Evolutionary conservation across 2,329 filamentous ascomycete species (phyloP).

Genomic region (Cladosporium sp.): DNA sequence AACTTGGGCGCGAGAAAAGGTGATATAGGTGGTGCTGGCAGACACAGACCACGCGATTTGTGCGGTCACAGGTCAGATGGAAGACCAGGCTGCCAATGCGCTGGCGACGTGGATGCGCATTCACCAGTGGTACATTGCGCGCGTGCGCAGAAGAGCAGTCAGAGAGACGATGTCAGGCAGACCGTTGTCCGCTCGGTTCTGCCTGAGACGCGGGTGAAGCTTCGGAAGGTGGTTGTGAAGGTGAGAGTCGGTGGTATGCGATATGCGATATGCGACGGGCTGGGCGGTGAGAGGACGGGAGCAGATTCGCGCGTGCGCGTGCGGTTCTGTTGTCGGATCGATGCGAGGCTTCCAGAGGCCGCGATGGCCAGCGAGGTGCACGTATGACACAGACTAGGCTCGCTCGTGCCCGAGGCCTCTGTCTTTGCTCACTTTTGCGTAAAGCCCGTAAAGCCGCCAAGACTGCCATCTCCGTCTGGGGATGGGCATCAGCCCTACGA

Average conservation of each 20-base stretch:
- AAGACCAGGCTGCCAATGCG: constrained; percentile 5
- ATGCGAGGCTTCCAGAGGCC: background rate
- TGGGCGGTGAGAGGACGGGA: background rate
- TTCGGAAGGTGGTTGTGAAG: background rate
- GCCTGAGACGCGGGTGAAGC: constrained; percentile 3
- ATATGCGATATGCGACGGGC: background rate
- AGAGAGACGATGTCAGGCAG: background rate
- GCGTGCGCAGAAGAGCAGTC: background rate
- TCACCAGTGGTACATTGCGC: background rate
- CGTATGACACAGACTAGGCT: background rate
- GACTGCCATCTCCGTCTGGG: background rate
- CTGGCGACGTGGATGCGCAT: background rate
- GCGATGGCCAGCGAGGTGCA: background rate
- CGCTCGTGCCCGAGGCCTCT: background rate
- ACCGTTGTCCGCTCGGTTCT: background rate
- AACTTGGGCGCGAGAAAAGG: background rate
- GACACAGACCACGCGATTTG: background rate
- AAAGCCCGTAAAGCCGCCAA: background rate
- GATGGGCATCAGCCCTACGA: no score
- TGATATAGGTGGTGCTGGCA: background rate
- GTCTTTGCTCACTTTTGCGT: constrained; percentile 1
- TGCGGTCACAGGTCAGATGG: background rate
- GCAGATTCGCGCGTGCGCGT: background rate
- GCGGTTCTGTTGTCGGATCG: background rate
- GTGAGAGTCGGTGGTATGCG: background rate